phyloP scores from a whole-genome alignment of 2,329 filamentous ascomycete genomes.

The Phialemoniopsis sp. region DNA sequence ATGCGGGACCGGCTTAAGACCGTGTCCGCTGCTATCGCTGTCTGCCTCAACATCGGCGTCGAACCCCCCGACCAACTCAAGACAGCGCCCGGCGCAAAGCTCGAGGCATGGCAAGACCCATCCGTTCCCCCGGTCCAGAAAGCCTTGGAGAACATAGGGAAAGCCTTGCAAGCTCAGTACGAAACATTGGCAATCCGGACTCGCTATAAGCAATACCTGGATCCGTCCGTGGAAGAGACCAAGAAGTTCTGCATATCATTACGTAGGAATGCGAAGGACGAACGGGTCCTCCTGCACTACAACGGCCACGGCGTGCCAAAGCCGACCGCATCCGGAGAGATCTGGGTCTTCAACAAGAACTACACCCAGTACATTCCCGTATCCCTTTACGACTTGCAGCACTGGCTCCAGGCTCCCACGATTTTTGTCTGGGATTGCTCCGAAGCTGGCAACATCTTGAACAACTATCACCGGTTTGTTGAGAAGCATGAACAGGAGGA shows the following conservation, averaged over 20 bases:
- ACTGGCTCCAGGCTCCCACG: constrained; percentile 92
- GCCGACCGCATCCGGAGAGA: constrained; percentile 91
- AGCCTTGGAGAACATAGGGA: constrained; percentile 90
- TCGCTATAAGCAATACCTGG: constrained; percentile 95
- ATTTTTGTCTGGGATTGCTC: constrained; percentile 98
- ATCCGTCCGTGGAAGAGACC: constrained; percentile 94
- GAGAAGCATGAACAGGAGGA: constrained; percentile 94
- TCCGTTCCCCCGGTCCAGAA: constrained; percentile 76
- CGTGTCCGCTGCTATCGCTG: constrained; percentile 87
- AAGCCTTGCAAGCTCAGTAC: constrained; percentile 92
- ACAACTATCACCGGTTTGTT: constrained; percentile 90
- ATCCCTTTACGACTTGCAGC: constrained; percentile 89
- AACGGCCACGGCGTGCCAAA: constrained; percentile 97
- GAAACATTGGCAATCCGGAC: constrained; percentile 92
- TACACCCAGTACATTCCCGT: constrained; percentile 99
- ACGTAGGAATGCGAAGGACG: constrained; percentile 88
- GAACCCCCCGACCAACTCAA: constrained; percentile 96
- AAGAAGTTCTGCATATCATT: constrained; percentile 93
- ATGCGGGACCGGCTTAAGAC: constrained; percentile 97
- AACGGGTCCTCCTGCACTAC: constrained; percentile 96
- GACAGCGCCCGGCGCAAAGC: constrained; percentile 85
- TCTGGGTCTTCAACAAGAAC: constrained; percentile 99
- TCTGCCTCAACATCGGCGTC: constrained; percentile 96
- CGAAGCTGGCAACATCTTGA: constrained; percentile 90
- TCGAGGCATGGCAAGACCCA: constrained; percentile 97